Conservation (phyloP, 2,329 filamentous ascomycete species). For the Calonectria multiphialidica region DNA sequence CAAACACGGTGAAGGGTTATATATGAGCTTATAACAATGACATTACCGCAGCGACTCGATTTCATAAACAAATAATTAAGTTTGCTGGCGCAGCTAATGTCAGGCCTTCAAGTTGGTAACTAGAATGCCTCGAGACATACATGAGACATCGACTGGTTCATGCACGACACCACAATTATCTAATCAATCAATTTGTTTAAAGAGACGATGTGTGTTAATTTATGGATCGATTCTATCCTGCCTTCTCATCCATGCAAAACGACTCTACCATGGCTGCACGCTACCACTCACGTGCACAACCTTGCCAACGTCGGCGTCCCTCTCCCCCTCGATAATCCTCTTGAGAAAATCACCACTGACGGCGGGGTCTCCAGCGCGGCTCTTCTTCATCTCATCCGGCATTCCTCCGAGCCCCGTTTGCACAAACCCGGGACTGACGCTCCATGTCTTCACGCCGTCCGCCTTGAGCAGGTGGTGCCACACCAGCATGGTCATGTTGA, state of each 20-base stretch:
- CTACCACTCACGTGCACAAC: conserved; percentile 45
- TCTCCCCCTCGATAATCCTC: conserved; percentile 4
- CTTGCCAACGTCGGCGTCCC: conserved; percentile 32
- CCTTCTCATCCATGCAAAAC: background rate
- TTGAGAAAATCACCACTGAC: conserved; percentile 3
- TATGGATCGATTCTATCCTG: too few relatives aligned
- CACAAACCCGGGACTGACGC: conserved; percentile 12
- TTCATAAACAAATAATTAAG: too few relatives aligned
- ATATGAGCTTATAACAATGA: too few relatives aligned
- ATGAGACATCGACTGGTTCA: too few relatives aligned
- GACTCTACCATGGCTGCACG: conserved; percentile 48
- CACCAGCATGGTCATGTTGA: conserved; percentile 18
- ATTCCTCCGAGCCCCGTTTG: conserved; percentile 2
- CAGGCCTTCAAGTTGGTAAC: too few relatives aligned
- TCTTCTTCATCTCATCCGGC: background rate
- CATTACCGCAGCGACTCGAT: too few relatives aligned
- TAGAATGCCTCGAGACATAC: too few relatives aligned
- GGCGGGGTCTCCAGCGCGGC: conserved; percentile 2
- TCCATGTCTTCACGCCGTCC: conserved; percentile 10
- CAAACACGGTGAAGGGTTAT: too few relatives aligned
- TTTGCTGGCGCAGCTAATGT: too few relatives aligned
- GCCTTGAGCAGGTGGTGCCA: conserved; percentile 16
- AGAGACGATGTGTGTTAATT: too few relatives aligned
- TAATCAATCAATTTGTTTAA: too few relatives aligned
- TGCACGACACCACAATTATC: too few relatives aligned